Conservation (phyloP, 148 eudicot species). For the Rheum nobile region DNA sequence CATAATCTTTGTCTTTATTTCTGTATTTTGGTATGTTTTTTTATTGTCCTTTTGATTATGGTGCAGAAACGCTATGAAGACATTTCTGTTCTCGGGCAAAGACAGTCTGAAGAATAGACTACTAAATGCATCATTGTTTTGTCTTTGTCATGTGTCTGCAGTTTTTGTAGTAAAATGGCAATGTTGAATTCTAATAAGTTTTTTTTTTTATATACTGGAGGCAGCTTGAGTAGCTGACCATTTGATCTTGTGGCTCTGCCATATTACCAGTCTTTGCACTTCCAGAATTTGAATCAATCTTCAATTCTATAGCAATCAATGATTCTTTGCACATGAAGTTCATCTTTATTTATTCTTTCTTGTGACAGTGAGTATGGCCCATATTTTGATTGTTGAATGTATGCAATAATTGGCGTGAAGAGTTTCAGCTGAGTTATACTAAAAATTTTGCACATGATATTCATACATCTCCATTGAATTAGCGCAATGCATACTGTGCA, state of each 20-base stretch:
- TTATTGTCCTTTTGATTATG: not conserved
- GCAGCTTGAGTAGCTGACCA: slow-evolving; percentile 1
- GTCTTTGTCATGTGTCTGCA: not conserved
- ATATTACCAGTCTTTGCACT: not conserved
- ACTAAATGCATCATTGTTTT: not conserved
- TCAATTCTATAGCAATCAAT: not conserved
- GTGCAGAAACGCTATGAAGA: slow-evolving; percentile 17
- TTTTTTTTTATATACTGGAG: not conserved
- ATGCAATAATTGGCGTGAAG: too few relatives aligned
- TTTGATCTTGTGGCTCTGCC: not conserved
- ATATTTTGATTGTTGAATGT: too few relatives aligned
- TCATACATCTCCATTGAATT: too few relatives aligned
- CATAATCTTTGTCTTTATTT: not conserved
- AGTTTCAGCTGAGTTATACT: too few relatives aligned
- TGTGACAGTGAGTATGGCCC: too few relatives aligned
- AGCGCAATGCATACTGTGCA: too few relatives aligned
- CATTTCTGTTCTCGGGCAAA: slow-evolving; percentile 15
- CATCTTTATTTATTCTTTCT: too few relatives aligned
- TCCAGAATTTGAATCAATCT: not conserved
- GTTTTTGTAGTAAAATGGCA: not conserved
- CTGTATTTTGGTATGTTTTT: not conserved
- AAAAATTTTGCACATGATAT: too few relatives aligned
- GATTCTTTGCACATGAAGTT: too few relatives aligned
- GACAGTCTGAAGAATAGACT: slow-evolving; percentile 12
- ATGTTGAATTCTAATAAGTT: not conserved